Conservation (phyloP, 2,329 filamentous ascomycete species). For the Nigrospora sphaerica region DNA sequence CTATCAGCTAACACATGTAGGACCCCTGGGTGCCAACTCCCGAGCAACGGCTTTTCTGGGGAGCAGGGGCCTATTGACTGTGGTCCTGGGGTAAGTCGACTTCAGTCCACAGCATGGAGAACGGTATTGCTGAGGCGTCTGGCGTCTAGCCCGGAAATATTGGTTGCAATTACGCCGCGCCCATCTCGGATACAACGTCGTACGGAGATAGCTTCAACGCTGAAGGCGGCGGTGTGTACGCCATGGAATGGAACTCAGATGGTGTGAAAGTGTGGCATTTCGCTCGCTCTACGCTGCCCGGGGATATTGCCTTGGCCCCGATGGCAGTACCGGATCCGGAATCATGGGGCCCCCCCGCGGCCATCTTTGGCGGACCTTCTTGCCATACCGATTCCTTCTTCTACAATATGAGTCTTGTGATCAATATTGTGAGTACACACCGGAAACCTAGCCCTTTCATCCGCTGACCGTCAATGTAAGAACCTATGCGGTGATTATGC, state of each 20-base stretch:
- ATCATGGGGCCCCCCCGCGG: conserved; percentile 62
- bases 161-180: conserved; percentile 37
- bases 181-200: conserved; percentile 31
- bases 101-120: neutral
- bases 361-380: conserved; percentile 54
- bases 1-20: conserved; percentile 8
- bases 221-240: conserved; percentile 60
- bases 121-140: neutral
- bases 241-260: conserved; percentile 61
- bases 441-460: neutral
- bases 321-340: conserved; percentile 50
- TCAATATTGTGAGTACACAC: conserved; percentile 49
- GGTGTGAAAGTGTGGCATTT: conserved; percentile 75
- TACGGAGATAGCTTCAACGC: conserved; percentile 63
- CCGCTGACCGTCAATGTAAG: neutral
- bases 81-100: conserved; percentile 13
- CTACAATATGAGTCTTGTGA: conserved; percentile 61
- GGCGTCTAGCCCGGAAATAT: conserved; percentile 33
- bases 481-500: conserved; percentile 1
- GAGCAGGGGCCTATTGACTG: conserved; percentile 15
- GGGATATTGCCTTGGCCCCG: conserved; percentile 49
- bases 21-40: conserved; percentile 12
- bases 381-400: conserved; percentile 65
- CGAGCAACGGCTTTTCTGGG: conserved; percentile 16
- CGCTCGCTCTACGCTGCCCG: conserved; percentile 55